These are phyloP conservation scores for Boletellus deceptivus DNA, from an alignment of 1,284 basidiomycete species.

Conservation along the genomic window DNA sequence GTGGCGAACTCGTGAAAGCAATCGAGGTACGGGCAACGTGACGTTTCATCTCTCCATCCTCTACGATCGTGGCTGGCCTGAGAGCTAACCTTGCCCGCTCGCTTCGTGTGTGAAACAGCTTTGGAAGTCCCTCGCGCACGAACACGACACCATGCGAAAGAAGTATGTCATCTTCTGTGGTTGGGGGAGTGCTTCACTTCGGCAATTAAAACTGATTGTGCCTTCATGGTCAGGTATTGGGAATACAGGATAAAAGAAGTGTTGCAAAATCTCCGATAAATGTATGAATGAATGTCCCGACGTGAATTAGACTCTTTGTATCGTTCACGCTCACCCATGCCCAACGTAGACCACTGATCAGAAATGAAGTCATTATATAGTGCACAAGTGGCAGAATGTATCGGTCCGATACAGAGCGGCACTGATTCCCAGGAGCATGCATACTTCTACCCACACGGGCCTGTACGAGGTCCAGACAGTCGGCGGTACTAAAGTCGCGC, in stretches of 20 bases:
- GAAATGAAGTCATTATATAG: not conserved
- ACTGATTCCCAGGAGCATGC: not conserved
- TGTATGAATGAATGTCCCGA: conserved; percentile 10
- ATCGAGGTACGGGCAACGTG: conserved; percentile 21
- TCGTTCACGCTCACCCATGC: not conserved
- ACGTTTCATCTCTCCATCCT: not conserved
- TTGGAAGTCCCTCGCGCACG: conserved; percentile 68
- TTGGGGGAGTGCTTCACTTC: conserved; percentile 6
- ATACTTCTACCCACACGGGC: not conserved
- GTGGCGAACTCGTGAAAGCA: conserved; percentile 33
- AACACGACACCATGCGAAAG: conserved; percentile 77
- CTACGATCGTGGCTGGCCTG: not conserved
- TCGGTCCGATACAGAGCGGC: not conserved
- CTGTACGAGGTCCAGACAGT: not conserved
- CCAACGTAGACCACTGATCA: not conserved
- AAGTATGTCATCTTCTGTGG: conserved; percentile 48
- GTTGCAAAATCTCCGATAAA: conserved; percentile 22
- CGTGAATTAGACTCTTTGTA: conserved; percentile 8
- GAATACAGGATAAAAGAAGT: conserved; percentile 50
- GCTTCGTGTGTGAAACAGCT: conserved; percentile 40
- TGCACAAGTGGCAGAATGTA: not conserved
- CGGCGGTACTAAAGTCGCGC: conserved; percentile 26
- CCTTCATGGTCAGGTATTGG: conserved; percentile 38
- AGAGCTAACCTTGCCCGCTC: conserved; percentile 14
- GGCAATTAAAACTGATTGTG: conserved; percentile 27